Evolutionary conservation across 108 stramenopile genomes (phyloP), one percentile per base, ranked within the genome.

Genomic region (Cyclotella atomus): DNA sequence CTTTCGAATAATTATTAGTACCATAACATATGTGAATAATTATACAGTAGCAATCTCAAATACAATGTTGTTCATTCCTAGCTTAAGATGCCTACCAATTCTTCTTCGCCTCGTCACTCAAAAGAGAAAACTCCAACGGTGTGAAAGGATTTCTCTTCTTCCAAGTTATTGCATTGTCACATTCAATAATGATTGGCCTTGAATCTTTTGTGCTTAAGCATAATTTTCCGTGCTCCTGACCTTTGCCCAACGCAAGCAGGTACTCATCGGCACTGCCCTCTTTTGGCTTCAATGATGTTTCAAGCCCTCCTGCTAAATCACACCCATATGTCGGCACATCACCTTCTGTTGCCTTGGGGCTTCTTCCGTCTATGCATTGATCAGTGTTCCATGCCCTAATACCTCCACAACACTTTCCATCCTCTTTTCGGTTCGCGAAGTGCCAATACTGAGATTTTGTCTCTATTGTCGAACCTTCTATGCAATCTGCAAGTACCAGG

Each of bases 361-460:
- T 44, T 19, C 70, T 24, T 25, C 70, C 69, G 46, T 78, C 68
- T n/a, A 78, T 71, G 24, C 77, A 78, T 66, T 78, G 77, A 35
- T 78, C 77, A 29, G 77, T 78, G 30, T 78, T 78, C 77, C 77
- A 78, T 14, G 77, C 77, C 56, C 77, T 53, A 0, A 78, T 23
- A 45, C 77, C 64, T 35, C 77, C 77, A 59, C 77, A 78, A 47
- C 77, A 78, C 20, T 25, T 71, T 33, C 53, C 52, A 65, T 78
- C 64, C 35, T 71, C 35, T 17, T 59, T 56, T 59, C 77, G 60
- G 29, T 44, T 78, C 28, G 66, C 68, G 23, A 53, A 28, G 46
- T 78, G 77, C 77, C 77, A 78, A 63, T 63, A 78, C 45, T 70
- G 69, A 17, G 77, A 44, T 35, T 59, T 65, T 30, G 70, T 33